Conservation (phyloP, 805 yeast genomes). For the Priceomyces medius region DNA sequence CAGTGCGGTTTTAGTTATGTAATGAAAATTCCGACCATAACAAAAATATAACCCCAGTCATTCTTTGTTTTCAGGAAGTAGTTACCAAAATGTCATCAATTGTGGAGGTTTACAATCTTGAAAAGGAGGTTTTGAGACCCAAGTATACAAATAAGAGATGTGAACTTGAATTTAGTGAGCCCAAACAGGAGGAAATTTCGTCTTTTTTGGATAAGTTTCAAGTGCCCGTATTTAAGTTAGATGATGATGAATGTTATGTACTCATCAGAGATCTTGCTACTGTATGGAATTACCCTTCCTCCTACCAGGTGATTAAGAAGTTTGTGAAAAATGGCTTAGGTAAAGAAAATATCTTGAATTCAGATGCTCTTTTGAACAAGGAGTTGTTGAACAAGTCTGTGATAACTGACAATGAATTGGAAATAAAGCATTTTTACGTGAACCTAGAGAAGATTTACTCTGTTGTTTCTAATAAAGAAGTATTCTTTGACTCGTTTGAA, state of each 20-base stretch:
- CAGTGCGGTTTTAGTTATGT: too few species aligned
- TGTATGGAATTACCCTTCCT: constrained; percentile 41
- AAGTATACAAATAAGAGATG: neutral
- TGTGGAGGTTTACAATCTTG: neutral
- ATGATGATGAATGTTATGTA: constrained; percentile 19
- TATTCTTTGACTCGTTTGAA: constrained; percentile 14
- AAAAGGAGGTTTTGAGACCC: neutral
- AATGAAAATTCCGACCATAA: neutral
- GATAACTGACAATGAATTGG: constrained; percentile 17
- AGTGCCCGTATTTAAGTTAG: constrained; percentile 17
- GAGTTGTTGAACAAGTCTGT: constrained; percentile 17
- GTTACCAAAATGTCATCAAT: neutral
- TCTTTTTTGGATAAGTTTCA: constrained; percentile 2
- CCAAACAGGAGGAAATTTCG: constrained; percentile 3
- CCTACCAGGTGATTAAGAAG: constrained; percentile 38
- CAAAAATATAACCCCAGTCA: neutral
- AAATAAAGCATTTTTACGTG: constrained; percentile 25
- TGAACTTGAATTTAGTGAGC: constrained; percentile 5
- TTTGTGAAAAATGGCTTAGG: constrained; percentile 22
- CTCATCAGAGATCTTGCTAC: constrained; percentile 31
- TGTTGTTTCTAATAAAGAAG: constrained; percentile 20
- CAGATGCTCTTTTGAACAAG: constrained; percentile 21
- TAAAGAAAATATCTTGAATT: constrained; percentile 14
- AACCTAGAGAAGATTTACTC: constrained; percentile 20
- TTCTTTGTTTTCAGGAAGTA: neutral